Percentiles rank a stretch among this genome's conserved stretches.
Conservation (phyloP, 257 asterid species). For the Petrea volubilis region DNA sequence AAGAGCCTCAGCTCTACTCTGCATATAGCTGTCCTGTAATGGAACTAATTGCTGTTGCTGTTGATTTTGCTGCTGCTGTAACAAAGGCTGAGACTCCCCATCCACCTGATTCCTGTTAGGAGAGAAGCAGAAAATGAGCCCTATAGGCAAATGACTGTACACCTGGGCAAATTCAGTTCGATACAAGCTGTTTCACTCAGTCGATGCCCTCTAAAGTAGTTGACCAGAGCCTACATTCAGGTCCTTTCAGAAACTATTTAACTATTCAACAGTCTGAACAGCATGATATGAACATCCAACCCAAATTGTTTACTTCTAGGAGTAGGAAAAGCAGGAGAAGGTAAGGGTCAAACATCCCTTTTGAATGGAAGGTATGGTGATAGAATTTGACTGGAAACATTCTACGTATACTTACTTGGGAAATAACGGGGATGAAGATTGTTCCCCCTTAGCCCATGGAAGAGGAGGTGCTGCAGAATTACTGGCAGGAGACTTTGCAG, state of each 20-base stretch:
- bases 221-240: neutral
- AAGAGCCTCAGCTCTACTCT: conserved; percentile 95
- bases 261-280: conserved; percentile 6
- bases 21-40: conserved; percentile 87
- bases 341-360: neutral
- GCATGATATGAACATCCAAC: neutral
- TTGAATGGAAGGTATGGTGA: neutral
- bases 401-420: conserved; percentile 47
- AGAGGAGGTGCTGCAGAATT: conserved; percentile 60
- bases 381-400: neutral
- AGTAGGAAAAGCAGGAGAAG: neutral
- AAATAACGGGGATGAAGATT: conserved; percentile 57
- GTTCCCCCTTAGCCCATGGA: conserved; percentile 68
- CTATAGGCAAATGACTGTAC: neutral
- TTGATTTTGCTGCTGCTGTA: conserved; percentile 79
- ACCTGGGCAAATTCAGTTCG: neutral
- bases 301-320: neutral
- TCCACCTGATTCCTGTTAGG: conserved; percentile 63
- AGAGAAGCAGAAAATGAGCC: conserved; percentile 21
- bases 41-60: conserved; percentile 90
- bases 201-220: neutral
- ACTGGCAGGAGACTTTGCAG: conserved; percentile 52
- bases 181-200: neutral
- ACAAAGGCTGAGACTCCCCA: conserved; percentile 76
- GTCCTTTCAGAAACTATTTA: neutral